phyloP scores from a whole-genome alignment of 805 yeast genomes.

The Candida qinlingensis region DNA sequence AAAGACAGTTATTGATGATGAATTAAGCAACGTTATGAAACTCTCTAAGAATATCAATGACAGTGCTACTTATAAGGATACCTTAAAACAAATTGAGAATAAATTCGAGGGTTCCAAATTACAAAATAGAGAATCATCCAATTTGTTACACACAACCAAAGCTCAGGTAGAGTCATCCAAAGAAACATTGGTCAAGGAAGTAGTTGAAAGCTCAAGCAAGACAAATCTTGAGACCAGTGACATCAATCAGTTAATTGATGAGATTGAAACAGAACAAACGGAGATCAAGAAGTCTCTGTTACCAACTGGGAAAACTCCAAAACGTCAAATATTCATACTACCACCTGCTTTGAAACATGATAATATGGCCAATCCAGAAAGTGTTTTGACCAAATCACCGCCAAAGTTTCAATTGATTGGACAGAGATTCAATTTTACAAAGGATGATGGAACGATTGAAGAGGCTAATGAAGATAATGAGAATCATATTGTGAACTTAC shows the following conservation, averaged over 20 bases:
- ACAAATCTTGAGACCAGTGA: conserved; percentile 18
- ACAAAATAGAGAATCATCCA: background rate
- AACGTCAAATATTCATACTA: conserved; percentile 13
- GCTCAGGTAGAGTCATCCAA: background rate
- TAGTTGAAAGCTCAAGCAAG: conserved; percentile 10
- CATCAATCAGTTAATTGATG: conserved; percentile 17
- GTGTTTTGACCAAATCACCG: conserved; percentile 15
- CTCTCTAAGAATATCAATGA: conserved; percentile 5
- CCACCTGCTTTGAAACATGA: conserved; percentile 9
- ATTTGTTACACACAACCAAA: conserved; percentile 1
- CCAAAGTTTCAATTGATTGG: conserved; percentile 26
- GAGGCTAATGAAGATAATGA: conserved; percentile 11
- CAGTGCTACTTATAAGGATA: background rate
- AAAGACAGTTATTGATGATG: conserved; percentile 14
- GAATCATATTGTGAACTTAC: background rate
- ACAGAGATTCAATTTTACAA: conserved; percentile 15
- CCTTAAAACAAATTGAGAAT: conserved; percentile 6
- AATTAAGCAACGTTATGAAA: conserved; percentile 12
- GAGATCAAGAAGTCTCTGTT: conserved; percentile 20
- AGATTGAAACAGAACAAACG: conserved; percentile 22
- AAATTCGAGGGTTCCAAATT: conserved; percentile 1
- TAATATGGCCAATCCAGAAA: background rate
- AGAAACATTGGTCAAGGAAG: conserved; percentile 3
- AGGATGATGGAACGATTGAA: background rate
- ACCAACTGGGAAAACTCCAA: conserved; percentile 29